These are phyloP conservation scores for Hymenoscyphus salicellus DNA, from an alignment of 2,329 filamentous ascomycete genomes.

Conservation along the genomic window DNA sequence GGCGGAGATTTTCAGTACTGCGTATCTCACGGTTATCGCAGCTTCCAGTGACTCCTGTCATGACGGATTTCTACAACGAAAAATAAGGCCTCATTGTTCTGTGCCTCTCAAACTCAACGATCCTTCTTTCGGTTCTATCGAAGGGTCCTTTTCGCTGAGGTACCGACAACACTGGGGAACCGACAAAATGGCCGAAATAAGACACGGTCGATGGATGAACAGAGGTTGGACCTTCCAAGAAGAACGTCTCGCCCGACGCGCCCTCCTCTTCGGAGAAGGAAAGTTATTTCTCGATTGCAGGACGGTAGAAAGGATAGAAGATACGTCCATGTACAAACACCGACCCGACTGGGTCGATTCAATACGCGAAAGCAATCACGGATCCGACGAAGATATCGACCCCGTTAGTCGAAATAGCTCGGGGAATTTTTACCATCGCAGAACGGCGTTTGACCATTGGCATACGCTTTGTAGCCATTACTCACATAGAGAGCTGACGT, in stretches of 20 bases:
- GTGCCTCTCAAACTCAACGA: background rate
- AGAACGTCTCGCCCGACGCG: constrained; percentile 18
- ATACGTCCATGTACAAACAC: constrained; percentile 7
- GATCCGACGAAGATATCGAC: background rate
- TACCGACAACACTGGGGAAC: constrained; percentile 12
- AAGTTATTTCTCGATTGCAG: constrained; percentile 24
- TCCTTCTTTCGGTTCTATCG: background rate
- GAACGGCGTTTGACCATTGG: constrained; percentile 13
- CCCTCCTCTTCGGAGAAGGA: constrained; percentile 19
- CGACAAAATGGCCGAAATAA: constrained; percentile 21
- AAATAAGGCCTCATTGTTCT: background rate
- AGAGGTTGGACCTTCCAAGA: constrained; percentile 25
- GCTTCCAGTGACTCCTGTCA: constrained; percentile 13
- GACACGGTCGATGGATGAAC: constrained; percentile 12
- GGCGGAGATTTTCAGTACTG: constrained; percentile 26
- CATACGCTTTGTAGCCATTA: constrained; percentile 17
- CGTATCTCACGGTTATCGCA: constrained; percentile 20
- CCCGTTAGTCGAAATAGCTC: background rate
- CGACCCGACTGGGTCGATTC: constrained; percentile 15
- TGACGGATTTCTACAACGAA: constrained; percentile 17
- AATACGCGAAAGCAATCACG: background rate
- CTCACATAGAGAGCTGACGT: constrained; percentile 14
- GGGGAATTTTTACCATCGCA: background rate
- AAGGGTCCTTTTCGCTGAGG: constrained; percentile 11
- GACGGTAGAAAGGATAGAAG: constrained; percentile 11